phyloP scores from a whole-genome alignment of 2,329 filamentous ascomycete genomes.

The Diaporthe australafricana region DNA sequence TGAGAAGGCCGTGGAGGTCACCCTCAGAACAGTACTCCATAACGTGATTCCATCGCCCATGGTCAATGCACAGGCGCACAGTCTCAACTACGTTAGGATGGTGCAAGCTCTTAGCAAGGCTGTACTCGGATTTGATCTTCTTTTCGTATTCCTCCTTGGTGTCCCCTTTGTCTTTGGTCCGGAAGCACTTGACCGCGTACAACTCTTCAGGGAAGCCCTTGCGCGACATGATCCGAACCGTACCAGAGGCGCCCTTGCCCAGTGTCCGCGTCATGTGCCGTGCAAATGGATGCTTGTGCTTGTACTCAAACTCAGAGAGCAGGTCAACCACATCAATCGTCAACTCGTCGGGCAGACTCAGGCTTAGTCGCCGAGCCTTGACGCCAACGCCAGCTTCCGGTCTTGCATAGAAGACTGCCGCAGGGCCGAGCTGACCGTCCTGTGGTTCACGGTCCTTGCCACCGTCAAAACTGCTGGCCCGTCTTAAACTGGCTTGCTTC shows the following conservation, averaged over 20 bases:
- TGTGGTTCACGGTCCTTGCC: slow-evolving; percentile 41
- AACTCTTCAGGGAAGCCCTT: slow-evolving; percentile 74
- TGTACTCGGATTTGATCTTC: slow-evolving; percentile 93
- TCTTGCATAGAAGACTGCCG: slow-evolving; percentile 52
- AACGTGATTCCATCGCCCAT: slow-evolving; percentile 86
- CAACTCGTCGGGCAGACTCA: slow-evolving; percentile 80
- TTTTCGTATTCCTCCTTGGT: slow-evolving; percentile 81
- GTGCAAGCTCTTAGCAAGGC: slow-evolving; percentile 84
- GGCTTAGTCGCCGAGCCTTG: slow-evolving; percentile 82
- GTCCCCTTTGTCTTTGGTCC: slow-evolving; percentile 77
- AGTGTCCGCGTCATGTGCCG: slow-evolving; percentile 80
- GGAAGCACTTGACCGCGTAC: slow-evolving; percentile 90
- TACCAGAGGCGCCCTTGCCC: slow-evolving; percentile 85
- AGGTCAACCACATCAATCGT: slow-evolving; percentile 77
- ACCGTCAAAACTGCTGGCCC: slow-evolving; percentile 64
- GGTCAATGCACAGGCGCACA: slow-evolving; percentile 78
- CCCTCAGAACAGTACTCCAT: slow-evolving; percentile 93
- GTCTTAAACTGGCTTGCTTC: slow-evolving; percentile 44
- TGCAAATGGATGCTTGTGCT: slow-evolving; percentile 69
- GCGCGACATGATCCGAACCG: slow-evolving; percentile 82
- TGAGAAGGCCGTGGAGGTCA: slow-evolving; percentile 81
- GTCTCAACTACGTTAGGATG: slow-evolving; percentile 92
- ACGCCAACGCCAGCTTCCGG: slow-evolving; percentile 79
- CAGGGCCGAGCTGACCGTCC: slow-evolving; percentile 41
- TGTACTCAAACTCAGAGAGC: slow-evolving; percentile 76